These are phyloP conservation scores for Phytophthora pinifolia DNA, from an alignment of 352 stramenopile species.

Conservation along the genomic window DNA sequence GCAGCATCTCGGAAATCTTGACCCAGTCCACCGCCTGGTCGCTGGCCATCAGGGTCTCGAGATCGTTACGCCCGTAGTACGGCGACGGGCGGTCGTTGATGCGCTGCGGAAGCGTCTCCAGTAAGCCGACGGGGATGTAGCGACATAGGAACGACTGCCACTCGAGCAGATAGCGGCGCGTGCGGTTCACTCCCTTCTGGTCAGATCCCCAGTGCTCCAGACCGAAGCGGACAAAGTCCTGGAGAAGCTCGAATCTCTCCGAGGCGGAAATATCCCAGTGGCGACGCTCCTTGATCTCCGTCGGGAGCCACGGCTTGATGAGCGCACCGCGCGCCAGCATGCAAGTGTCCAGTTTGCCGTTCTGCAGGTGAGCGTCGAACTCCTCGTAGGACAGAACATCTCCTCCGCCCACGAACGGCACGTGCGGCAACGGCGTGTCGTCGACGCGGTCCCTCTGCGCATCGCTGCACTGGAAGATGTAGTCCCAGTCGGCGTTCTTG, in stretches of 20 bases:
- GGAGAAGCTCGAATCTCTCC: slow-evolving; percentile 97
- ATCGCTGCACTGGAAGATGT: slow-evolving; percentile 92
- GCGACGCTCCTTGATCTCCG: slow-evolving; percentile 98
- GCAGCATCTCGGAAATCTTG: slow-evolving; percentile 98
- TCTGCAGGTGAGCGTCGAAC: slow-evolving; percentile 82
- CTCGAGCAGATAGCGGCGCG: slow-evolving; percentile 97
- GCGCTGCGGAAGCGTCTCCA: slow-evolving; percentile 94
- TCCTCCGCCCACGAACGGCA: slow-evolving; percentile 94
- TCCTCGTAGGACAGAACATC: slow-evolving; percentile 88
- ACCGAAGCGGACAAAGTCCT: slow-evolving; percentile 97
- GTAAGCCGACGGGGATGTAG: slow-evolving; percentile 97
- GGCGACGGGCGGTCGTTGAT: slow-evolving; percentile 97
- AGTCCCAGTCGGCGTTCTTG: slow-evolving; percentile 98
- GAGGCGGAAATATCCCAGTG: slow-evolving; percentile 97
- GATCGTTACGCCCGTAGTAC: slow-evolving; percentile 93
- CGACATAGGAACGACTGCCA: slow-evolving; percentile 98
- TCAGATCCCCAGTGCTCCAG: slow-evolving; percentile 99
- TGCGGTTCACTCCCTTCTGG: slow-evolving; percentile 97
- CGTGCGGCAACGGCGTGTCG: slow-evolving; percentile 10
- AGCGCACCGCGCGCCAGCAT: slow-evolving; percentile 94
- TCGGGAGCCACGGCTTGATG: slow-evolving; percentile 99
- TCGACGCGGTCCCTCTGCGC: slow-evolving; percentile 28
- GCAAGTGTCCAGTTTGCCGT: slow-evolving; percentile 84
- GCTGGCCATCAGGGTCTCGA: slow-evolving; percentile 98
- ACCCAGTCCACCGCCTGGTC: slow-evolving; percentile 97